Evolutionary conservation across 805 yeast species (phyloP).

Genomic region (Monosporozyma unispora): DNA sequence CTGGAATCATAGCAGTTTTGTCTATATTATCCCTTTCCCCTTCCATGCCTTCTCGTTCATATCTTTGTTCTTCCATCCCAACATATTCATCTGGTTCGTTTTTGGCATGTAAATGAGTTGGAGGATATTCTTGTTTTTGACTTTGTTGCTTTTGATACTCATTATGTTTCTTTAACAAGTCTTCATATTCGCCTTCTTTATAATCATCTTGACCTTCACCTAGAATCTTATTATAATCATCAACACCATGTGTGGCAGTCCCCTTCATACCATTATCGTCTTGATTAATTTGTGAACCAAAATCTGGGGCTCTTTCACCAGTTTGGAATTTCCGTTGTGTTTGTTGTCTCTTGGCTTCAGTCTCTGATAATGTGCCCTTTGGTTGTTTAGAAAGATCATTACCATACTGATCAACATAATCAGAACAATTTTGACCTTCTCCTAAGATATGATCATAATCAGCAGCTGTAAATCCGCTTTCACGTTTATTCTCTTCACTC

Average conservation of each 20-base stretch:
- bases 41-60: slow-evolving; percentile 6
- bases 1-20: slow-evolving; percentile 8
- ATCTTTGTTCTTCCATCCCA: slow-evolving; percentile 1
- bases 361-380: neutral
- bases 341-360: neutral
- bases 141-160: neutral
- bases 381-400: neutral
- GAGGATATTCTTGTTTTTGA: slow-evolving; percentile 7
- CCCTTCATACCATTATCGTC: no score
- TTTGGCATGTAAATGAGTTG: slow-evolving; percentile 6
- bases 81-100: slow-evolving; percentile 4
- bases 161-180: neutral
- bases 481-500: slow-evolving; percentile 2
- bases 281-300: neutral
- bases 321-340: slow-evolving; percentile 1
- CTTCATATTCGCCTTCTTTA: slow-evolving; percentile 1
- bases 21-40: slow-evolving; percentile 1
- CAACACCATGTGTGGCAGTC: neutral
- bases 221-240: slow-evolving; percentile 6
- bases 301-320: neutral
- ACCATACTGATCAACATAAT: slow-evolving; percentile 1
- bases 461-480: slow-evolving; percentile 1
- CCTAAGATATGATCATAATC: slow-evolving; percentile 9
- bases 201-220: slow-evolving; percentile 13
- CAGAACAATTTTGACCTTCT: slow-evolving; percentile 8